Base-by-base conservation (phyloP, 495 filamentous ascomycete genomes). In the Penicillium cosmopolitanum region DNA sequence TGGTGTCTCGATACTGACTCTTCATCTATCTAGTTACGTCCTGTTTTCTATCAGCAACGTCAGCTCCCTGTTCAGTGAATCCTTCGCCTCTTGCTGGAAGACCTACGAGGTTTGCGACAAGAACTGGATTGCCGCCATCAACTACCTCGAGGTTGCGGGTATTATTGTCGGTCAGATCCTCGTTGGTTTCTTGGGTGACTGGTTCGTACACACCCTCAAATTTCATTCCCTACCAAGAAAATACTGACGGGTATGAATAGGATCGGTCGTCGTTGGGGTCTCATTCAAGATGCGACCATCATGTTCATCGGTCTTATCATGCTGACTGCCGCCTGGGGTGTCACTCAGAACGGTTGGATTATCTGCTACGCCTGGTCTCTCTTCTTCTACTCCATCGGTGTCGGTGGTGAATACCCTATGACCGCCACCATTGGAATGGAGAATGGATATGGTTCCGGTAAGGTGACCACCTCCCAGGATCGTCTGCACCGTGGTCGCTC, bases 401-500 rank as follows among this genome's bases (percentile, higher is more conserved):
- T 96, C 48, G 92, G 92, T 61, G 92, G 92, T 58, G 92, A 96
- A 77, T 96, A 96, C 68, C 92, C 92, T 43, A 96, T 96, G 82
- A 96, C 92, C 21, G 92, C 92, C 12, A 96, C 92, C 13, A 90
- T 89, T 23, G 91, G 91, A 53, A 95, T 96, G 89, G 92, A 96
- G 73, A 93, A 92, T 66, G 88, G 90, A 18, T 86, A 92, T 46
- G 84, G 87, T 16, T 87, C 90, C 33, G 92, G 92, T 50, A 89
- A 87, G 67, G 73, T 96, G 36, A 95, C 90, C 10, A 93, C 91
- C 54, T 84, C 85, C 51, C 89, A 94, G 23, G 92, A 96, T 72
- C 89, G 92, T 76, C 83, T 96, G 53, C 92, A 96, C 81, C 90
- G 92, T 73, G 92, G 92, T 53, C 87, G 92, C 67, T 92, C 93